Conservation (phyloP, 805 yeast species). For the Candida parachauliodes region DNA sequence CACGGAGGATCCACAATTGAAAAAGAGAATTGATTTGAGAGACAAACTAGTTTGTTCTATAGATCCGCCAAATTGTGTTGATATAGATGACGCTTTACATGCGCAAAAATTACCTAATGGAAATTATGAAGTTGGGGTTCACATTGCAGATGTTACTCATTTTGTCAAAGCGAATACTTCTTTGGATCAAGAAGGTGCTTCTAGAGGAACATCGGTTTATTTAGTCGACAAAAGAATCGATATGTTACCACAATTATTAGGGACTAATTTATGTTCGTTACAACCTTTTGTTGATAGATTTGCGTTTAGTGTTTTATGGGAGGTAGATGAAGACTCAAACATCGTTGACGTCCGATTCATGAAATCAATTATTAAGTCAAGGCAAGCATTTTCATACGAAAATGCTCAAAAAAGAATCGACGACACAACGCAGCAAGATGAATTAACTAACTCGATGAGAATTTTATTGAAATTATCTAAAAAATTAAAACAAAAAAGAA, state of each 20-base stretch:
- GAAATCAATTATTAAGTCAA: slow-evolving; percentile 84
- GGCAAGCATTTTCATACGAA: slow-evolving; percentile 93
- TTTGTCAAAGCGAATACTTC: slow-evolving; percentile 93
- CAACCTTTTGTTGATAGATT: slow-evolving; percentile 93
- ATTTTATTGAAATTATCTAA: slow-evolving; percentile 75
- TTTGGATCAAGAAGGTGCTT: slow-evolving; percentile 91
- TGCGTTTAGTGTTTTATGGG: slow-evolving; percentile 97
- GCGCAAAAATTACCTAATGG: slow-evolving; percentile 85
- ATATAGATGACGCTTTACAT: slow-evolving; percentile 94
- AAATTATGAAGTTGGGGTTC: slow-evolving; percentile 96
- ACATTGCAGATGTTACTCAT: slow-evolving; percentile 97
- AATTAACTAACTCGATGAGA: slow-evolving; percentile 86
- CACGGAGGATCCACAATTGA: slow-evolving; percentile 50
- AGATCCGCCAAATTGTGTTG: slow-evolving; percentile 98
- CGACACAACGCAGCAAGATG: slow-evolving; percentile 71
- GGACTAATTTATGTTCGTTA: slow-evolving; percentile 93
- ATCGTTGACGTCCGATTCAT: slow-evolving; percentile 75
- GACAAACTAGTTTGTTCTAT: slow-evolving; percentile 90
- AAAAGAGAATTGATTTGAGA: slow-evolving; percentile 78
- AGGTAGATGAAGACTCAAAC: slow-evolving; percentile 79
- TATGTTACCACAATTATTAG: slow-evolving; percentile 93
- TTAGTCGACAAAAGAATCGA: slow-evolving; percentile 97
- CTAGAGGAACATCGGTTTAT: slow-evolving; percentile 96
- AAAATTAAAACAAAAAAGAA: slow-evolving; percentile 75
- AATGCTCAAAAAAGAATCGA: slow-evolving; percentile 91